Base-by-base conservation (phyloP, 139 green algal species). In the Mesotaenium endlicherianum region DNA sequence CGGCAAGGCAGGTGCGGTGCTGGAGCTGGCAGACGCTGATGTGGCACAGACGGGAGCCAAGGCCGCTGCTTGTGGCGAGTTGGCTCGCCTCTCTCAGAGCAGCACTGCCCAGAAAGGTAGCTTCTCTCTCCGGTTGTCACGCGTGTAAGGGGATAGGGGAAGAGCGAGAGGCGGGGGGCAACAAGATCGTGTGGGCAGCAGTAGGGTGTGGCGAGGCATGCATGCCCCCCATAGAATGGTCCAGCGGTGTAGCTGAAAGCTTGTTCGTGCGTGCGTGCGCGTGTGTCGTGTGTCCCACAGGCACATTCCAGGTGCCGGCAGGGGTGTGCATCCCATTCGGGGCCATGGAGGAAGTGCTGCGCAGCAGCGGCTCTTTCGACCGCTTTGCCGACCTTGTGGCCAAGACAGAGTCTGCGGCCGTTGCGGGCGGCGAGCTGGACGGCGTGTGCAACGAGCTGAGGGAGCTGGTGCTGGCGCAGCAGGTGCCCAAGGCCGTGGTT, bases 251-350 rank as follows among this genome's bases (percentile, higher is more conserved):
- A n/a, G n/a, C n/a, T n/a, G n/a, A n/a, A n/a, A n/a, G n/a, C n/a
- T n/a, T n/a, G n/a, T n/a, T n/a, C n/a, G n/a, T n/a, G n/a, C n/a
- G n/a, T n/a, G n/a, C n/a, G n/a, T n/a, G n/a, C n/a, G n/a, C n/a
- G n/a, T n/a, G n/a, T n/a, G n/a, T n/a, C n/a, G n/a, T n/a, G n/a
- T n/a, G n/a, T n/a, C n/a, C n/a, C n/a, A 26, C n/a, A n/a, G n/a
- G n/a, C 36, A 14, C 77, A 3, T 97, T 97, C 59, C 49, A 42
- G 5, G 90, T 91, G 0, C 90, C 95, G 1, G 58, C 70, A 0
- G 94, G 95, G 0, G 87, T 89, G 3, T 89, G 87, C 43, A 75
- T 99, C 50, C 96, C 96, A 0, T 99, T 97, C 89, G 96, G 96
- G 20, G 83, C 42, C n/a, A 95, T 99, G 92, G 93, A 98, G 45